Base-by-base conservation (phyloP, 768 basidiomycete genomes). In the Myochromella boudieri region DNA sequence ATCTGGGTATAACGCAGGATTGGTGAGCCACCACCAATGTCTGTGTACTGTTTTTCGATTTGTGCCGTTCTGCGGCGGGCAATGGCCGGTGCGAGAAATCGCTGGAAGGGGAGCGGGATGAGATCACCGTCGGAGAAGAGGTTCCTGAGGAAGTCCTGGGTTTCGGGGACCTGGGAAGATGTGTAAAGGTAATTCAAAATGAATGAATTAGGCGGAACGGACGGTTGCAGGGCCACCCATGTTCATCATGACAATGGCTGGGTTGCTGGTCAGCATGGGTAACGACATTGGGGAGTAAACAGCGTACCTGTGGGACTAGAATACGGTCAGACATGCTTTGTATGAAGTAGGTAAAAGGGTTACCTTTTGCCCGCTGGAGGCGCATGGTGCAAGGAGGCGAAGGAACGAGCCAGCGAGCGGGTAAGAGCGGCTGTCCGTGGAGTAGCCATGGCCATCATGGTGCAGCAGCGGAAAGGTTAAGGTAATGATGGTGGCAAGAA, bases 211-310 rank as follows among this genome's bases (percentile, higher is more conserved):
- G 29, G 22, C 24, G 42, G 27, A 28, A 70, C 81, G 57, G 60
- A 93, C 92, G 47, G 92, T 95, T 41, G 89, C 81, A 18, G 95
- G 97, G 1, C 97, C 97, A 34, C 97, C 97, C 97, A 99, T 99
- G 68, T 98, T 99, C 71, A 99, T 74, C 88, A 99, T 90, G 32
- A 99, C 93, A 52, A 98, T 79, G 28, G 89, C 95, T 77, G 38
- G 25, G 36, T 44, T 54, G 57, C 53, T 44, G 32, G 20, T 44
- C 48, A 37, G 39, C 39, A 51, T 54, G 5, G 18, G 54, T 26
- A 28, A 34, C 36, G 28, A 28, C n/a, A 6, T 22, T 25, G 45
- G 34, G 48, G 20, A 14, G 21, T 48, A 29, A 29, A 24, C 44
- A 42, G 45, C 53, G 39, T 46, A 85, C 83, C 83, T 78, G 83